Evolutionary conservation across 371 early-diverging fungal species (phyloP), one percentile per base, ranked within the genome.

Genomic region (Rhizopus sp.): DNA sequence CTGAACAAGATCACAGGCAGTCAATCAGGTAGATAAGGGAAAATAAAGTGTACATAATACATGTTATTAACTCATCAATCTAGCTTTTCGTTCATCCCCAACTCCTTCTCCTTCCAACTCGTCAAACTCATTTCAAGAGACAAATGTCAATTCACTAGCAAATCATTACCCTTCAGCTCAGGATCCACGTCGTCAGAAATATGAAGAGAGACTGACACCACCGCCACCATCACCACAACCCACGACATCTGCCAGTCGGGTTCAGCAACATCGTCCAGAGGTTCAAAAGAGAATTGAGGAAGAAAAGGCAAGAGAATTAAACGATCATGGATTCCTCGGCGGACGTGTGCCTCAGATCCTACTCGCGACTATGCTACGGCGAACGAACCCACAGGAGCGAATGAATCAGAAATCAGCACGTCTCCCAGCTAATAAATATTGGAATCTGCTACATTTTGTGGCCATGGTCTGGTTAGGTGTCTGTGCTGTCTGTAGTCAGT

Each of bases 1-100:
- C 50, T 86, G 41, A 77, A 68, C 61, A 75, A 76, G 47, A 85
- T 85, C 49, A 85, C 84, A 9, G 78, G 78, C 44, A 84, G 80
- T 10, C 75, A 72, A 35, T 66, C 67, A 59, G 69, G 78, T 74
- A 70, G 60, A 48, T 30, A 48, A 0, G 7, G 44, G 16, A 29
- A 45, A 45, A 52, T 1, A 41, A 17, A 15, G 44, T 0, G 7
- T 15, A 29, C 49, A 37, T 17, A 39, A 47, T 29, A 50, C 7
- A 5, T 47, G 32, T 7, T 33, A 15, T 34, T 32, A 7, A 17
- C 1, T 33, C 41, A 39, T n/a, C 33, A 37, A n/a, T 30, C 41
- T 37, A 70, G 69, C 57, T 5, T 35, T 66, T 54, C 68, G 76
- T 40, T 62, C 61, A 52, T 64, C 72, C 2, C 68, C 67, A 1